Evolutionary conservation across 2,329 filamentous ascomycete species (phyloP), one percentile per base, ranked within the genome.

Genomic region (Arthrobotrys conoides): DNA sequence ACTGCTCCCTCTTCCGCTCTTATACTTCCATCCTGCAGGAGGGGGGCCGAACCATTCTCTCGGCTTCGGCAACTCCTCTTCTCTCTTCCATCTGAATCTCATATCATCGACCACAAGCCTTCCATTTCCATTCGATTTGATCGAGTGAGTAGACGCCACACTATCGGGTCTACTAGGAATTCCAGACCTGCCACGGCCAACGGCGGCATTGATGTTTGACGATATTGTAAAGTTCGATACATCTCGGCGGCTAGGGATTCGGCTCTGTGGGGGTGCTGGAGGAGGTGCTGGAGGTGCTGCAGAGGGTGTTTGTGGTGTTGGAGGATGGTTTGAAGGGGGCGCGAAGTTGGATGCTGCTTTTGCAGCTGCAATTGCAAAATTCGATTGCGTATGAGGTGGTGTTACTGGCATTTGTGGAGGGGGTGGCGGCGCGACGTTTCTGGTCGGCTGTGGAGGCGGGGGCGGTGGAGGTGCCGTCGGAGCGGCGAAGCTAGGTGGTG

Each of bases 1-100:
- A 86, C 93, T 97, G 85, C 94, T 97, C 36, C 94, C 95, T 83
- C 95, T 89, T 8, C 96, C 96, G 41, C 96, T 96, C 80, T 95
- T 88, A 85, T 98, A 99, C 83, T 90, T 90, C 84, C 92, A 94
- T 20, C 88, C 86, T 2, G 89, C 90, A n/a, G 41, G 0, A 46
- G 75, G 75, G 9, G 75, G 75, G 6, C 91, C 92, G 0, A 87
- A 85, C 83, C 96, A 97, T 0, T 92, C 90, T 82, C 95, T 88
- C 22, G 95, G 95, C 82, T 94, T 95, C 0, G 96, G 95, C 57
- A 98, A 87, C 81, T 92, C 88, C 41, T 88, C 89, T 82, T 97
- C 95, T 57, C 91, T 89, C 82, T 95, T 92, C 83, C 97, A 99
- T 80, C 91, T 92, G 90, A 94, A 99, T 81, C 95, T 88, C 68